phyloP scores from a whole-genome alignment of 1,139 yeast species.

The Suhomyces wounanorum region DNA sequence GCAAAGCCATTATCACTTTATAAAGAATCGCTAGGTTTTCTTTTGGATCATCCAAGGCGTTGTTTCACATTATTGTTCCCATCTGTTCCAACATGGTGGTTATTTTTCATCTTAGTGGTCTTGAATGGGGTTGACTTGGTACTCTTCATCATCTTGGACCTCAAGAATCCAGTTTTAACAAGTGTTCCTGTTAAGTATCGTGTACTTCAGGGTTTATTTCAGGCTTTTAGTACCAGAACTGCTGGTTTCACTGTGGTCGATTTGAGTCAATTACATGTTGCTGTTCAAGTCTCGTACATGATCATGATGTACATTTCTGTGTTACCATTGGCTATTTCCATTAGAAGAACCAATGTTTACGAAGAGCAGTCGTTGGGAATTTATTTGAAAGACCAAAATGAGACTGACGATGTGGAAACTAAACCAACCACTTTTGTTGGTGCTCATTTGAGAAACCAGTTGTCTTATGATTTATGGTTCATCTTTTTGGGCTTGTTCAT shows the following conservation, averaged over 20 bases:
- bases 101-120: constrained; percentile 67
- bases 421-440: constrained; percentile 69
- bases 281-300: constrained; percentile 90
- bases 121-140: constrained; percentile 78
- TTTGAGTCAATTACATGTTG: constrained; percentile 74
- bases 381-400: constrained; percentile 51
- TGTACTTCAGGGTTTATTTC: constrained; percentile 80
- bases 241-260: constrained; percentile 84
- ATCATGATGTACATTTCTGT: constrained; percentile 98
- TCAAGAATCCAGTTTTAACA: constrained; percentile 50
- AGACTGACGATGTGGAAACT: constrained; percentile 31
- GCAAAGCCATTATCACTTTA: constrained; percentile 66
- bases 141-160: constrained; percentile 76
- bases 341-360: constrained; percentile 94
- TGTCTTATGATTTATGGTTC: constrained; percentile 95
- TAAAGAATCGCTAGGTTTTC: constrained; percentile 79
- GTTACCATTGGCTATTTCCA: constrained; percentile 91
- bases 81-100: constrained; percentile 94
- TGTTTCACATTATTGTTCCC: constrained; percentile 94
- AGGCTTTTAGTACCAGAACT: constrained; percentile 90
- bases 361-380: constrained; percentile 95
- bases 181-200: constrained; percentile 65
- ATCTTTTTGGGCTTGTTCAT: constrained; percentile 82
- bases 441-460: constrained; percentile 85
- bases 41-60: constrained; percentile 94